These are phyloP conservation scores for Ogataea dorogensis DNA, from an alignment of 805 yeast genomes.

Conservation along the genomic window DNA sequence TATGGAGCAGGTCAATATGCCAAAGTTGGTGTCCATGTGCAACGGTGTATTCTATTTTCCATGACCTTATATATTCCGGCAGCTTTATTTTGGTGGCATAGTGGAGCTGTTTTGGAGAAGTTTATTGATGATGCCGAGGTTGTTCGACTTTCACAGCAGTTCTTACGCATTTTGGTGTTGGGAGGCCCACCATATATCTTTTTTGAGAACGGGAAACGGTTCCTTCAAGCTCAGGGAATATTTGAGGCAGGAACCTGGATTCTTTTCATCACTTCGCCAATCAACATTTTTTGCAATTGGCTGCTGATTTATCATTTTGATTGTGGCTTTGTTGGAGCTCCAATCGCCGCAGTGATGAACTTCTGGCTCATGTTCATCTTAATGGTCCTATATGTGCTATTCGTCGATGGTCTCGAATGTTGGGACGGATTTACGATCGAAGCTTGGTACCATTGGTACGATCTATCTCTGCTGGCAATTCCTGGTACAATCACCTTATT, in stretches of 20 bases:
- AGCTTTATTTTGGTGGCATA: constrained; percentile 59
- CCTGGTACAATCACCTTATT: constrained; percentile 55
- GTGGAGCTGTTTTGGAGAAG: constrained; percentile 45
- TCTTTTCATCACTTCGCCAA: constrained; percentile 65
- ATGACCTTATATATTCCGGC: constrained; percentile 58
- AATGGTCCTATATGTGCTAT: constrained; percentile 52
- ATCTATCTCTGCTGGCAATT: constrained; percentile 44
- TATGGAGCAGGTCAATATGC: constrained; percentile 64
- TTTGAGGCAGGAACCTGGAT: constrained; percentile 78
- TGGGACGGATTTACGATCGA: constrained; percentile 59
- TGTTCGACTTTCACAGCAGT: constrained; percentile 52
- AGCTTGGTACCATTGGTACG: constrained; percentile 38
- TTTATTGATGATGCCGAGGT: constrained; percentile 46
- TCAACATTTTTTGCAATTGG: constrained; percentile 66
- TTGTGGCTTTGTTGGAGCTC: constrained; percentile 71
- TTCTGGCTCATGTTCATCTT: constrained; percentile 67
- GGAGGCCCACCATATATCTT: constrained; percentile 77
- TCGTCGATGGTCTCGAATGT: constrained; percentile 63
- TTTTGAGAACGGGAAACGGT: constrained; percentile 70
- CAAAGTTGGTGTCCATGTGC: constrained; percentile 65
- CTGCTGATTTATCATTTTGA: constrained; percentile 56
- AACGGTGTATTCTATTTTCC: constrained; percentile 65
- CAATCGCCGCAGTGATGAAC: constrained; percentile 67
- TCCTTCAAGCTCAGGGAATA: constrained; percentile 73
- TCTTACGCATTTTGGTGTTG: constrained; percentile 51